phyloP scores from a whole-genome alignment of 371 early-diverging fungal genomes.

The Apophysomyces elegans region DNA sequence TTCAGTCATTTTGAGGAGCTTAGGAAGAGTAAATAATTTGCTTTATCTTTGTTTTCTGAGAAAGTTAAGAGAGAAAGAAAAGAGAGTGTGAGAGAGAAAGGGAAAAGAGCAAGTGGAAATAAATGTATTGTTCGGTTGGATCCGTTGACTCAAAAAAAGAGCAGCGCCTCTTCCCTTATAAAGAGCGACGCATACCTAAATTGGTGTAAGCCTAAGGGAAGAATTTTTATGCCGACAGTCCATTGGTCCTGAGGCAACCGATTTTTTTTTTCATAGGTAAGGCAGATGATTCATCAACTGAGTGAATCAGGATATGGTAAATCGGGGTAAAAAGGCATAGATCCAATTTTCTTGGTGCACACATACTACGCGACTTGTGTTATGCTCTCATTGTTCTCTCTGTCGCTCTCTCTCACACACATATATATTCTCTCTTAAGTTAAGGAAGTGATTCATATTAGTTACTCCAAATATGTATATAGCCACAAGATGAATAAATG shows the following conservation, averaged over 20 bases:
- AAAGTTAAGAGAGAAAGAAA: background rate
- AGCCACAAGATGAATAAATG: background rate
- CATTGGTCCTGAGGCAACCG: slow-evolving; percentile 4
- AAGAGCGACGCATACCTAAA: background rate
- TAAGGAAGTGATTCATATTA: background rate
- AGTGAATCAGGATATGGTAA: background rate
- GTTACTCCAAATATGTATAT: too few relatives aligned
- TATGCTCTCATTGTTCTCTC: too few relatives aligned
- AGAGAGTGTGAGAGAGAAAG: slow-evolving; percentile 10
- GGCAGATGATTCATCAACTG: slow-evolving; percentile 9
- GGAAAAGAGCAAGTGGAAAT: background rate
- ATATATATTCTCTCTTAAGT: background rate
- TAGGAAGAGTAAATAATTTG: too few relatives aligned
- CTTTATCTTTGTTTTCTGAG: too few relatives aligned
- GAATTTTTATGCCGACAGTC: slow-evolving; percentile 9
- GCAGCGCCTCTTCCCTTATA: background rate
- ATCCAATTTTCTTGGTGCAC: too few relatives aligned
- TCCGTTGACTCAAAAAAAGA: background rate
- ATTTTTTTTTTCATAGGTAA: too few relatives aligned
- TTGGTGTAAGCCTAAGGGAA: background rate
- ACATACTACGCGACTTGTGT: too few relatives aligned
- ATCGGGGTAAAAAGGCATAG: too few relatives aligned
- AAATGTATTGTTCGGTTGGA: too few relatives aligned
- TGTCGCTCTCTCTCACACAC: too few relatives aligned
- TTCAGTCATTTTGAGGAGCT: slow-evolving; percentile 9